phyloP scores from a whole-genome alignment of 1,284 basidiomycete species.

The Trametes versicolor region DNA sequence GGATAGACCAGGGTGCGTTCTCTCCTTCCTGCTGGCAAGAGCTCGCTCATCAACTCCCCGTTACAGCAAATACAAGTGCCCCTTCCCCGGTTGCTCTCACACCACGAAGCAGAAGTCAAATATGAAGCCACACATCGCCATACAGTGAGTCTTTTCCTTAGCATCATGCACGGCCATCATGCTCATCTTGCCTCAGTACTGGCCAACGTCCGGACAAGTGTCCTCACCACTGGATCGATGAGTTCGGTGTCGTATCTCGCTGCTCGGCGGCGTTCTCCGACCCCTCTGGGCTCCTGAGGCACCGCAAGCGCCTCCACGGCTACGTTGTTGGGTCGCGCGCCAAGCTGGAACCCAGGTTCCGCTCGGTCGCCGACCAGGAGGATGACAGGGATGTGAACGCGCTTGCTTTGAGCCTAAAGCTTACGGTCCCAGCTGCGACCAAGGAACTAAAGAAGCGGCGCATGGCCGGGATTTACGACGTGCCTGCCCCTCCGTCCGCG shows the following conservation, averaged over 20 bases:
- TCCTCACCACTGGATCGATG: conserved; percentile 5
- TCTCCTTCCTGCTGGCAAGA: background rate
- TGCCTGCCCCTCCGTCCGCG: background rate
- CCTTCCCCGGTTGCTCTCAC: background rate
- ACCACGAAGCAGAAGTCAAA: conserved; percentile 1
- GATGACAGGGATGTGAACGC: background rate
- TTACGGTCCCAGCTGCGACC: background rate
- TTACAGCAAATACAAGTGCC: background rate
- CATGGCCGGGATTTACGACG: background rate
- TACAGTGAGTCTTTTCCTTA: conserved; percentile 12
- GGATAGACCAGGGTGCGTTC: background rate
- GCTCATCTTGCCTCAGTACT: conserved; percentile 1
- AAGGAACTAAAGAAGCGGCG: too few relatives aligned
- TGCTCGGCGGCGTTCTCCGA: conserved; percentile 12
- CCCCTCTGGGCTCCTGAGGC: background rate
- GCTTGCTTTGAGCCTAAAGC: background rate
- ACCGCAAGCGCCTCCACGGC: conserved; percentile 8
- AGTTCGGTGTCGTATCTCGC: background rate
- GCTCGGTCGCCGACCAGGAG: background rate
- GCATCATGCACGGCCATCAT: background rate
- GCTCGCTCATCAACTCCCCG: background rate
- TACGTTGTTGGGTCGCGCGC: background rate
- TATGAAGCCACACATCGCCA: background rate
- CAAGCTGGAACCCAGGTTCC: background rate
- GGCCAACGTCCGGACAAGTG: background rate